phyloP scores from a whole-genome alignment of 352 stramenopile species.

The Phytophthora pisi region DNA sequence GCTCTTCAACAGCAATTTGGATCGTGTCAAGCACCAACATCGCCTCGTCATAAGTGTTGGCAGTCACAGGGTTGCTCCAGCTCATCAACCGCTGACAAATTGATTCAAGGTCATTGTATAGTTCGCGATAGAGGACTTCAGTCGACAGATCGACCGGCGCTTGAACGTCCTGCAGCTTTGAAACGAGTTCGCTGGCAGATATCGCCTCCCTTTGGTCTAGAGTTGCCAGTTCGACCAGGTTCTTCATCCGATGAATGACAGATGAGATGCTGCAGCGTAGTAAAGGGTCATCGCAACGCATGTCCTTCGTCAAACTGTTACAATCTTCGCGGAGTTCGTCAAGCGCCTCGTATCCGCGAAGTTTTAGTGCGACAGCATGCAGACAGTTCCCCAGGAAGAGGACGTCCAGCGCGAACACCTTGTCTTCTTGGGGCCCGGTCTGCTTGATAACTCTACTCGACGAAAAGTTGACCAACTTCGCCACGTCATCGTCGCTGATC shows the following conservation, averaged over 20 bases:
- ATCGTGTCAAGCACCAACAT: not conserved
- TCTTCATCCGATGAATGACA: not conserved
- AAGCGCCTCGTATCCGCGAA: not conserved
- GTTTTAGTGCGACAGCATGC: not conserved
- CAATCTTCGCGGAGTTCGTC: not conserved
- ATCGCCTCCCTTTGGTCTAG: not conserved
- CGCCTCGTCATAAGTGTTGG: not conserved
- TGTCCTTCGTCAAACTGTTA: not conserved
- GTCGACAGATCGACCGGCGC: no score
- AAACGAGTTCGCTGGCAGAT: not conserved
- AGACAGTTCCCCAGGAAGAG: not conserved
- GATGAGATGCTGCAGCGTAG: not conserved
- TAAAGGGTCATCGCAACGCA: not conserved
- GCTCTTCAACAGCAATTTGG: not conserved
- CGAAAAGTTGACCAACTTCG: slow-evolving; percentile 9
- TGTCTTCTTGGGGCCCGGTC: not conserved
- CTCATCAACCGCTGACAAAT: no score
- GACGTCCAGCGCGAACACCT: not conserved
- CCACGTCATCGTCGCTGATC: slow-evolving; percentile 8
- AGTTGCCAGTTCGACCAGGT: not conserved
- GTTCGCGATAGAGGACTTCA: no score
- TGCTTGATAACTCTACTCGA: not conserved
- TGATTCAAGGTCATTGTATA: no score
- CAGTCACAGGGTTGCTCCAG: not conserved
- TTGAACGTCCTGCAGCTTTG: not conserved